Evolutionary conservation across 805 yeast genomes (phyloP), one percentile per base, ranked within the genome.

Genomic region (Ogataea saltuana): DNA sequence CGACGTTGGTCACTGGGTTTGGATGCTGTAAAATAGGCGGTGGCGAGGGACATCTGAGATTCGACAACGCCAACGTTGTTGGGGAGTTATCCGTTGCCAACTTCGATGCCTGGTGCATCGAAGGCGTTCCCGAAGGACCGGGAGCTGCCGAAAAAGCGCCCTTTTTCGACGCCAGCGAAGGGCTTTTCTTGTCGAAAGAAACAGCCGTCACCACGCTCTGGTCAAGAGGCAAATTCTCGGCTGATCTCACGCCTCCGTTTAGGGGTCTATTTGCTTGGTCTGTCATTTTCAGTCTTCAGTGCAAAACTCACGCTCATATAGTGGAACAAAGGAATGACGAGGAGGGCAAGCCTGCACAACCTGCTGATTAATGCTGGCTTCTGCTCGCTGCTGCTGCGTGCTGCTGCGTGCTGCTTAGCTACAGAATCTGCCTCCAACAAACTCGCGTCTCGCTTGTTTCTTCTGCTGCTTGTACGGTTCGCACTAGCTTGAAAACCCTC

Each of bases 31-130:
- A 63, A 41, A 81, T 80, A 6, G 88, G 86, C 1, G 88, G 85
- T n/a, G 88, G 87, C 4, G 86, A 81, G 1, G 87, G 86, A 50
- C 85, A 78, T 46, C 83, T 69, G 42, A 80, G 60, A 56, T 71
- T 76, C 6, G 85, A 77, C 25, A 78, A 63, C 1, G 85, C 84
- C 61, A 76, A 58, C 10, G 73, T 78, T 27, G 80, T 72, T 4
- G 83, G 82, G 0, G 76, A 71, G 6, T 56, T 59, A 7, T 28
- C 47, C 15, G 54, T 16, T 5, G 15, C 13, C n/a, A n/a, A n/a
- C 11, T 17, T 15, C 23, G 34, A 6, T 34, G 42, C 48, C 42
- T 21, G 55, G 22, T 32, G 32, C 28, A 35, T 35, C 27, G n/a
- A 11, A 4, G 34, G 34, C 18, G 20, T 35, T 4, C 31, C 31